These are phyloP conservation scores for Peronospora tabacina DNA, from an alignment of 352 stramenopile species.

Conservation along the genomic window DNA sequence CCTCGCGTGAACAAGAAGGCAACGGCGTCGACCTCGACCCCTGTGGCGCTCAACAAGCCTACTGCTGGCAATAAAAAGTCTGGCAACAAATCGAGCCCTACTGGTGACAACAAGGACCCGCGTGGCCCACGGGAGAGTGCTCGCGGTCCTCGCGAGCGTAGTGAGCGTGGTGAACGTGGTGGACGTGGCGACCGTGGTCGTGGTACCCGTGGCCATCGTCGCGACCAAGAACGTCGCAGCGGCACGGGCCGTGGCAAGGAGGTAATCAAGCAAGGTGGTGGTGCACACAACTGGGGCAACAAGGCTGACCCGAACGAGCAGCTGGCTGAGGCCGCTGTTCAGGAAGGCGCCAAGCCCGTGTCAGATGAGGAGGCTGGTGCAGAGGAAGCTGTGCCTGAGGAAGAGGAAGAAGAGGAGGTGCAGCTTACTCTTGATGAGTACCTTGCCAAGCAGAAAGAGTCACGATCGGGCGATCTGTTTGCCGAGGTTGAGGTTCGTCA, in stretches of 20 bases:
- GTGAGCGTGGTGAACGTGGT: conserved; percentile 64
- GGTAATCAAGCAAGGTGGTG: conserved; percentile 91
- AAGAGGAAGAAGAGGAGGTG: conserved; percentile 81
- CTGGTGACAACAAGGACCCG: conserved; percentile 49
- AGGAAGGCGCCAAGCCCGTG: conserved; percentile 45
- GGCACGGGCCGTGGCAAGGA: conserved; percentile 94
- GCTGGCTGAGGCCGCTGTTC: conserved; percentile 40
- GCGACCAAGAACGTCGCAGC: conserved; percentile 90
- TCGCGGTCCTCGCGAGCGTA: conserved; percentile 34
- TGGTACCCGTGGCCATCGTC: conserved; percentile 55
- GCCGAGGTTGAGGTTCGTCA: conserved; percentile 74
- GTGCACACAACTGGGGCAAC: conserved; percentile 95
- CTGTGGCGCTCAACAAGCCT: conserved; percentile 76
- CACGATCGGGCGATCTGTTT: conserved; percentile 69
- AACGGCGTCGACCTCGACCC: conserved; percentile 37
- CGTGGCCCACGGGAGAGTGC: conserved; percentile 42
- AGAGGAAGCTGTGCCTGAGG: conserved; percentile 40
- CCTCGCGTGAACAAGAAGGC: conserved; percentile 59
- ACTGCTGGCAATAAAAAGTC: conserved; percentile 78
- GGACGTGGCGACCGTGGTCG: conserved; percentile 36
- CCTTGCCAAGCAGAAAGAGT: conserved; percentile 74
- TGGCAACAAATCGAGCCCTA: conserved; percentile 49
- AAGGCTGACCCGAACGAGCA: conserved; percentile 89
- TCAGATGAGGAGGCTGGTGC: conserved; percentile 43
- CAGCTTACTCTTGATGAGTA: conserved; percentile 80